Evolutionary conservation across 441 rosid species (phyloP).

Genomic region (Populus hybrid): DNA sequence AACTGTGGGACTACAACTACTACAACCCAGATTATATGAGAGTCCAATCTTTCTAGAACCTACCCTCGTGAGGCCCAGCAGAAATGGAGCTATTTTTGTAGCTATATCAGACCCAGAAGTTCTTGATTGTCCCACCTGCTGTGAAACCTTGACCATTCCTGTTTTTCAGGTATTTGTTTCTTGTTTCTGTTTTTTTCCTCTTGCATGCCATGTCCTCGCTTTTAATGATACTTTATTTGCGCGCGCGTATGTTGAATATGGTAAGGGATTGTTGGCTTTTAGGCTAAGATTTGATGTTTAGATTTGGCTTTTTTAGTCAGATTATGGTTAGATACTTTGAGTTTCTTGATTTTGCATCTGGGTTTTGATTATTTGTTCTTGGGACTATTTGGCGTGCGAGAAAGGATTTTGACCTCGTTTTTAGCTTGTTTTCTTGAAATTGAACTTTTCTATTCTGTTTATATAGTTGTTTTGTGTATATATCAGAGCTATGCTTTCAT

Average conservation of each 20-base stretch:
- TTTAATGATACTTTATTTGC: neutral
- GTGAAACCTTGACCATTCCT: conserved; percentile 38
- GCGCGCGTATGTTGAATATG: neutral
- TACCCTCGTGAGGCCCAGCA: conserved; percentile 1
- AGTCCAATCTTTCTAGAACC: neutral
- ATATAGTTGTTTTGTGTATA: neutral
- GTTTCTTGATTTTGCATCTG: conserved; percentile 2
- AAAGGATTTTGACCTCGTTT: neutral
- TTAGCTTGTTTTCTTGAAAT: neutral
- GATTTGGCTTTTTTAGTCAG: neutral
- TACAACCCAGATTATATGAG: neutral
- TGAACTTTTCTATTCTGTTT: neutral
- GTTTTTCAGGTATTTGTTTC: conserved; percentile 46
- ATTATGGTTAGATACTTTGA: neutral
- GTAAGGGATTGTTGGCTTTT: neutral
- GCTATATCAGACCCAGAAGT: conserved; percentile 48
- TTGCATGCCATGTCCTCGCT: neutral
- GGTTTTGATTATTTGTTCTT: neutral
- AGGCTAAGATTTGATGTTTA: neutral
- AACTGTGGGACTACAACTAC: neutral
- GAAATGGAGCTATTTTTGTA: conserved; percentile 22
- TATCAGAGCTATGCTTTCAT: neutral
- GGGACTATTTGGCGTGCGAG: neutral
- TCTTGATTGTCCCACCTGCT: conserved; percentile 54
- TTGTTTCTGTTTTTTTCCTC: neutral